Conservation (phyloP, 2,329 filamentous ascomycete genomes). For the Aspergillus sp. region DNA sequence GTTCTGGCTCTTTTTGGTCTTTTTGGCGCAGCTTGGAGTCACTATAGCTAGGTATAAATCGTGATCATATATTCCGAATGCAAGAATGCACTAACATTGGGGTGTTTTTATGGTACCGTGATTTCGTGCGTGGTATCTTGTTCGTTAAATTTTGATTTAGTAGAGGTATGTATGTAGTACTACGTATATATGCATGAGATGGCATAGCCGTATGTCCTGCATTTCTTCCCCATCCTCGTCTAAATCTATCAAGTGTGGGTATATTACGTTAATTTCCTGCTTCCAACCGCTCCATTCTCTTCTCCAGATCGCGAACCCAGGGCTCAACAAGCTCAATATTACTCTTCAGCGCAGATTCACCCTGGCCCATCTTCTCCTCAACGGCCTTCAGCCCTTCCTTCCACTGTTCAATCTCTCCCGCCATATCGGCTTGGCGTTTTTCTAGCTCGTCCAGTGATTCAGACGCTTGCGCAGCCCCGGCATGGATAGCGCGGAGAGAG, state of each 20-base stretch:
- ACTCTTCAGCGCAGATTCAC: constrained; percentile 67
- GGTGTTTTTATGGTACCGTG: not conserved
- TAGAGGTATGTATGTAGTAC: too few relatives aligned
- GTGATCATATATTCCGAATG: not conserved
- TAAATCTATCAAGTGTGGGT: not conserved
- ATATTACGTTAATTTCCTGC: constrained; percentile 18
- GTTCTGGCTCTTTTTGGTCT: not conserved
- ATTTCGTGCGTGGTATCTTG: too few relatives aligned
- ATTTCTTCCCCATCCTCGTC: not conserved
- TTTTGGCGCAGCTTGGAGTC: not conserved
- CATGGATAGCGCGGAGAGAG: constrained; percentile 79
- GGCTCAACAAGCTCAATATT: constrained; percentile 84
- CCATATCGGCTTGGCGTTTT: constrained; percentile 76
- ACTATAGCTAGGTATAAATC: not conserved
- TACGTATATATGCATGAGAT: not conserved
- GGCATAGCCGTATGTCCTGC: not conserved
- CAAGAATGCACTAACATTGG: not conserved
- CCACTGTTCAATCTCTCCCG: constrained; percentile 82
- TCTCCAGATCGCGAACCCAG: constrained; percentile 87
- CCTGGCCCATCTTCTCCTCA: constrained; percentile 70
- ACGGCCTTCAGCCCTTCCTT: constrained; percentile 75
- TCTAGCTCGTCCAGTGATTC: constrained; percentile 77
- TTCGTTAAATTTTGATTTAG: too few relatives aligned
- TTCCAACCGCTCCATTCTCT: constrained; percentile 64
- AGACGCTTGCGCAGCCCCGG: constrained; percentile 78